Evolutionary conservation across 139 green algal species (phyloP).

Genomic region (Pseudopediastrum boryanum): DNA sequence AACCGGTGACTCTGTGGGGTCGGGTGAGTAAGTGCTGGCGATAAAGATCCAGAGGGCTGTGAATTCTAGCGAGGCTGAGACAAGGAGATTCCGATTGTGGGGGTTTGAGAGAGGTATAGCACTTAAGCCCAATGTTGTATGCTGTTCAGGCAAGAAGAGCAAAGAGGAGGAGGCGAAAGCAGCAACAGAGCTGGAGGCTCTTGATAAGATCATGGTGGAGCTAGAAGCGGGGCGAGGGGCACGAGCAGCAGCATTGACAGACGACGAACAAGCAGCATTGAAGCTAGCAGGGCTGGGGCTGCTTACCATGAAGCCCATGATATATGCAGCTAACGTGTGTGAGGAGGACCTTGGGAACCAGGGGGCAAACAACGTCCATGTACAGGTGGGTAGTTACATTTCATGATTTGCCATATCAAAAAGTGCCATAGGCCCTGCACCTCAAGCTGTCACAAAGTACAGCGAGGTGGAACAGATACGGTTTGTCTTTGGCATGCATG

Average conservation of each 20-base stretch:
- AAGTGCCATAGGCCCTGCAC: no score
- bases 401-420: no score
- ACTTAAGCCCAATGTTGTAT: constrained; percentile 1
- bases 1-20: no score
- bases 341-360: constrained; percentile 88
- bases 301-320: constrained; percentile 87
- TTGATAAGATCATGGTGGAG: constrained; percentile 65
- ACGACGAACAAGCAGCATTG: constrained; percentile 77
- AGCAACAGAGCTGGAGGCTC: constrained; percentile 74
- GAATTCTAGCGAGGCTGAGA: no score
- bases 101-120: no score
- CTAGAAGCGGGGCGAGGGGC: constrained; percentile 80
- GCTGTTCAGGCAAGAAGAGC: constrained; percentile 62
- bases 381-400: constrained; percentile 63
- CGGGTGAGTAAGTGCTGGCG: no score
- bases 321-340: constrained; percentile 92
- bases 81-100: no score
- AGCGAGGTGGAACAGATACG: no score
- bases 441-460: no score
- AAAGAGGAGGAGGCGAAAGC: constrained; percentile 73
- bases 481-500: no score
- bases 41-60: no score
- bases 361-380: constrained; percentile 82
- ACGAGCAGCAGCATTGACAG: constrained; percentile 70
- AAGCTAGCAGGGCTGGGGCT: constrained; percentile 76